Conservation (phyloP, 805 yeast species). For the Phaffomyces antillensis region DNA sequence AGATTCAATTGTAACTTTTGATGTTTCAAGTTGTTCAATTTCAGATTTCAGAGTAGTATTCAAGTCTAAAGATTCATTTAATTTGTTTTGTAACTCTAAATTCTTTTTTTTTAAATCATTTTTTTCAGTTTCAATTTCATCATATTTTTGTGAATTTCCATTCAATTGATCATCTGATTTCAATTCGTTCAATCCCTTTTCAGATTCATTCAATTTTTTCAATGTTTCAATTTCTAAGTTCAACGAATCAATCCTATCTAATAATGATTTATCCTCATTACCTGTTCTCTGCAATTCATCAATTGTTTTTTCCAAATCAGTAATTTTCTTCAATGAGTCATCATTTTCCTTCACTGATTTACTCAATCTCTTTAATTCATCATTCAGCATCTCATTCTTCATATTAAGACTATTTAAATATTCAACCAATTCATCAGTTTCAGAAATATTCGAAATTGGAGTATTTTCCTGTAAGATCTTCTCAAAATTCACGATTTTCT, state of each 20-base stretch:
- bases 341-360: conserved; percentile 10
- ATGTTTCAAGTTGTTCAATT: neutral
- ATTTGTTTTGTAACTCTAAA: neutral
- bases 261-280: neutral
- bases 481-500: conserved; percentile 57
- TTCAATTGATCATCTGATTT: neutral
- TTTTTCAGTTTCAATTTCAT: neutral
- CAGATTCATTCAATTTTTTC: neutral
- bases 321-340: conserved; percentile 4
- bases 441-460: conserved; percentile 70
- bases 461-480: conserved; percentile 68
- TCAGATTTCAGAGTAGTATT: neutral
- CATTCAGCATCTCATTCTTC: conserved; percentile 53
- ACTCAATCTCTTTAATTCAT: conserved; percentile 48
- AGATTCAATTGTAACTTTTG: neutral
- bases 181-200: neutral
- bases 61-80: neutral
- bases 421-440: conserved; percentile 61
- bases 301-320: conserved; percentile 7
- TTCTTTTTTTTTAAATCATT: neutral
- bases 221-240: conserved; percentile 7
- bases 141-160: neutral
- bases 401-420: conserved; percentile 57
- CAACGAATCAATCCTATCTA: neutral
- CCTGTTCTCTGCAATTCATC: neutral